phyloP scores from a whole-genome alignment of 2,329 filamentous ascomycete genomes.

The Mycosphaerelloides madeirae region DNA sequence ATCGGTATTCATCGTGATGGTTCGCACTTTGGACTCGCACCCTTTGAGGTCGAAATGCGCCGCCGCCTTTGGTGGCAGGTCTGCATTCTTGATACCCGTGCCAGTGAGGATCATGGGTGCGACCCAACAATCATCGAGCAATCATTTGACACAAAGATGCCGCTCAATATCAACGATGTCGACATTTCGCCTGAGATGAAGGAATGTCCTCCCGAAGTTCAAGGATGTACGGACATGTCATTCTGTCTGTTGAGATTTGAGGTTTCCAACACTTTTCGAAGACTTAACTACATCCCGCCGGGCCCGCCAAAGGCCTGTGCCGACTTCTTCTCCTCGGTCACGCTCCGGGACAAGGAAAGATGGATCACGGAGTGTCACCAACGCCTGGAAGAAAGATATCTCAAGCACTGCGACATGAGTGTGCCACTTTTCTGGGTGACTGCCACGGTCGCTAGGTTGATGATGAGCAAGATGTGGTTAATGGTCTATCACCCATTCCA shows the following conservation, averaged over 20 bases:
- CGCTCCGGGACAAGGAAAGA: constrained; percentile 44
- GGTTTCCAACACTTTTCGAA: constrained; percentile 45
- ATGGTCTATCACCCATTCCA: constrained; percentile 71
- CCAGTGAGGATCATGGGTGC: constrained; percentile 60
- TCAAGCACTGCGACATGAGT: constrained; percentile 50
- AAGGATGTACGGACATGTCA: constrained; percentile 56
- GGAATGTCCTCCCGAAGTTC: constrained; percentile 44
- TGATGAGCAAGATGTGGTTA: constrained; percentile 74
- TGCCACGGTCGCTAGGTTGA: constrained; percentile 63
- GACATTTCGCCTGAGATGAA: constrained; percentile 49
- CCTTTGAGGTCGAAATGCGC: constrained; percentile 58
- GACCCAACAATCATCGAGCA: constrained; percentile 56
- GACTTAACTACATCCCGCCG: constrained; percentile 43
- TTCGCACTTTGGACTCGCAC: constrained; percentile 49
- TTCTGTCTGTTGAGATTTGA: constrained; percentile 53
- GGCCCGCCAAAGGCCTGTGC: constrained; percentile 38
- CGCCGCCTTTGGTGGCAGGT: constrained; percentile 58
- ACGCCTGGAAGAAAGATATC: constrained; percentile 46
- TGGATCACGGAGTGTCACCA: constrained; percentile 48
- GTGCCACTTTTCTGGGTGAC: constrained; percentile 64
- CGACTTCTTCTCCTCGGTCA: constrained; percentile 41
- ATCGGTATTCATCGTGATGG: constrained; percentile 59
- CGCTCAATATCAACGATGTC: constrained; percentile 53
- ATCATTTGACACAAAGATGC: constrained; percentile 57
- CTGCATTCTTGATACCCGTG: constrained; percentile 54